Base-by-base conservation (phyloP, 306 rosid genomes). In the Heteromeles arbutifolia region DNA sequence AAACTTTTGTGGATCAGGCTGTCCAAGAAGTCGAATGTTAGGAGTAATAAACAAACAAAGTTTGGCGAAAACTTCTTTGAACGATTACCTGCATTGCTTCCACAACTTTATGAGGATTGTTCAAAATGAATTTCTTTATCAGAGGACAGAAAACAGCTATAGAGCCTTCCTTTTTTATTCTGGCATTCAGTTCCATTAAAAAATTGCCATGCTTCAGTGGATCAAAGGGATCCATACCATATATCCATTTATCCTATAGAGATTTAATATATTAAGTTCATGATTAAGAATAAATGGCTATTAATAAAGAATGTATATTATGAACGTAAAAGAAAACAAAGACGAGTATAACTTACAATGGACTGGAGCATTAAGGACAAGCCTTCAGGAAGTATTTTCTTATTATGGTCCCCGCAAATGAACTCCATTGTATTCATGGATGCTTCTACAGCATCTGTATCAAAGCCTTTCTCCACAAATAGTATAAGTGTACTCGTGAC, bases 361-460 rank as follows among this genome's bases (percentile, higher is more conserved):
- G 98, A 94, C 59, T 90, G 96, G 37, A 92, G 97, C 99, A 95
- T 95, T 74, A 92, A 85, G 41, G 97, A 94, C 88, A 94, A 84
- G 54, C 98, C 97, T 43, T 96, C 90, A 54, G 98, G 97, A 88
- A 87, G 92, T 86, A 97, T 90, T 72, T 97, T 97, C 6, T 97
- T 90, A 82, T 95, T 95, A 88, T 95, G 90, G 84, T 95, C 97
- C 83, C 97, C 84, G 37, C 92, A 91, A 79, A 97, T 90, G 87
- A 95, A 95, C 80, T 95, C 99, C 85, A 92, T 95, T 25, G 99
- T 95, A 84, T 95, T 95, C 99, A 92, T 89, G 77, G 97, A 95
- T 80, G 99, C 99, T 88, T 95, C 99, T 72, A 95, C 89, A 25
- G 97, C 93, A 79, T 87, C 92, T 61, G 85, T 79, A 67, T 95